Evolutionary conservation across 2,329 filamentous ascomycete genomes (phyloP), one percentile per base, ranked within the genome.

Genomic region (Cladophialophora chaetospira): DNA sequence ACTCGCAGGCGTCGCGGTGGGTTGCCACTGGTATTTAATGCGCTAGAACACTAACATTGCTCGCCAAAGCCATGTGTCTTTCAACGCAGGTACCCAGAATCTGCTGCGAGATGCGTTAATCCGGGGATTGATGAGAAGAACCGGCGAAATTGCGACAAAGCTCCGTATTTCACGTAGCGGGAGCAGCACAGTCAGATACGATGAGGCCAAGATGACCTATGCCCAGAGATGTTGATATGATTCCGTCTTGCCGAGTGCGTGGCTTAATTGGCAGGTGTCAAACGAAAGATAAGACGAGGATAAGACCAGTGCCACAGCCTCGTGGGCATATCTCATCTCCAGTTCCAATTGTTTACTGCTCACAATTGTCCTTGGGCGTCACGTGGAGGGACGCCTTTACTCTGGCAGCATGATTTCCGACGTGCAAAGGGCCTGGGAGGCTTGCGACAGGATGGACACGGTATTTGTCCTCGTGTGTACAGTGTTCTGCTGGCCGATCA

Each of bases 401-500:
- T 9, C 28, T 28, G 19, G 28, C 44, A 36, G 44, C 46, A 62
- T 70, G 47, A 64, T 69, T 29, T 70, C 70, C n/a, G 65, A 70
- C 6, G 69, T 76, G n/a, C 64, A 75, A 35, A 60, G 73, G 36
- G 77, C 76, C 17, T 81, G 78, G 77, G 76, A 79, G 51, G 72
- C 74, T 46, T 82, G 79, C 67, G 75, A 78, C 66, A 75, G 77
- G 58, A 79, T 69, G n/a, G 79, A 82, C 63, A 81, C 79, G 0
- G 68, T 77, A 42, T 80, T 80, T 65, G 73, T 80, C 44, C 70
- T 80, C 5, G 71, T 79, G n/a, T 80, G 77, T 65, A 77, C 72
- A 17, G 76, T 79, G 29, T 77, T 80, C 60, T 81, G 78, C 65
- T 80, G 77, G 78, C 72, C 76, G 1, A 80, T 81, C 59, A 76